Evolutionary conservation across 2,329 filamentous ascomycete genomes (phyloP).

Genomic region (Phaeomoniella chlamydospora): DNA sequence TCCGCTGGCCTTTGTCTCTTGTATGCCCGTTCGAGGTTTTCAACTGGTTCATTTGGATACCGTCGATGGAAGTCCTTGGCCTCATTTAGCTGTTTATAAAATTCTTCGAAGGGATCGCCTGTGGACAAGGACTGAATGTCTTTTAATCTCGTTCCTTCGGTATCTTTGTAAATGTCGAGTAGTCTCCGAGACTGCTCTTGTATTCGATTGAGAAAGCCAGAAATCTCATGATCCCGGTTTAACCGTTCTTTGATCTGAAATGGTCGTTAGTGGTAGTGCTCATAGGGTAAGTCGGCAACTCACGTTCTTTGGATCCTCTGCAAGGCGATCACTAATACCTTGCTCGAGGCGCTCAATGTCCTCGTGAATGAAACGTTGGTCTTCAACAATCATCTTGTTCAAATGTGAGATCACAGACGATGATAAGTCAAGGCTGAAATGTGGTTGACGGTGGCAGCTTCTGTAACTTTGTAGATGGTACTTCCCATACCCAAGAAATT

Average conservation of each 20-base stretch:
- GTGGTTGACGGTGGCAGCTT: too few species aligned
- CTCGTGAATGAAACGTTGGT: conserved; percentile 87
- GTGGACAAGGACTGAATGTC: conserved; percentile 76
- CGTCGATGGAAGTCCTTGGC: conserved; percentile 79
- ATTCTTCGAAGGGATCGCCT: conserved; percentile 78
- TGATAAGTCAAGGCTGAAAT: too few species aligned
- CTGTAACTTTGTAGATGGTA: too few species aligned
- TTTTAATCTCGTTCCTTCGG: conserved; percentile 52
- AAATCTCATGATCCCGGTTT: conserved; percentile 81
- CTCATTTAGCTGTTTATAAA: conserved; percentile 69
- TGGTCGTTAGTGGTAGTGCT: conserved; percentile 3
- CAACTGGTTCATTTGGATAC: conserved; percentile 88
- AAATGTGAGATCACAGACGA: too few species aligned
- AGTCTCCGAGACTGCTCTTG: conserved; percentile 72
- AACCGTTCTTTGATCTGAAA: conserved; percentile 71
- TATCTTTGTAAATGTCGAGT: conserved; percentile 72
- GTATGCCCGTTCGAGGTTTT: conserved; percentile 89
- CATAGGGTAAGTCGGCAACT: conserved; percentile 19
- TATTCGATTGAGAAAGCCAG: conserved; percentile 74
- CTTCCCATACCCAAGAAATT: too few species aligned
- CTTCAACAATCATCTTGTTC: conserved; percentile 65
- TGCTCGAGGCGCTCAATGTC: conserved; percentile 93
- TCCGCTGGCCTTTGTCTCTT: conserved; percentile 54
- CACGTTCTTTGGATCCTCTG: conserved; percentile 80
- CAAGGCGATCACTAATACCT: conserved; percentile 75